Percentiles rank a stretch among this genome's conserved stretches.
phyloP scores from a whole-genome alignment of 139 green algal genomes.

The Micromonas pusilla region DNA sequence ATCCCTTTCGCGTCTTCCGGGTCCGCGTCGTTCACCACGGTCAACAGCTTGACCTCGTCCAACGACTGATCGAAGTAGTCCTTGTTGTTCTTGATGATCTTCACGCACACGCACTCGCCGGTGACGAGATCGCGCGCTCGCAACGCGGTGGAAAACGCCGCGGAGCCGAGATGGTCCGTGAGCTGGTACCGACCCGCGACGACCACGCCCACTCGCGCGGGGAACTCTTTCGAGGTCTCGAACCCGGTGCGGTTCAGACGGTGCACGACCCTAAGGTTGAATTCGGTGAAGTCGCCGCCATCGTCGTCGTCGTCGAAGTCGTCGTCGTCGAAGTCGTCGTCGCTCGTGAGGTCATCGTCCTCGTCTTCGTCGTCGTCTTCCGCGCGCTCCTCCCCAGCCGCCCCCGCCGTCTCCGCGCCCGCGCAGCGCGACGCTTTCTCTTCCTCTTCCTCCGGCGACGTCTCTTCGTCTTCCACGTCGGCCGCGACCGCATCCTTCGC shows the following conservation, averaged over 20 bases:
- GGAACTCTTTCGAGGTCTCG: slow-evolving; percentile 85
- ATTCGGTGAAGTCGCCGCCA: slow-evolving; percentile 55
- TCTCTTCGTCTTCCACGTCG: no score
- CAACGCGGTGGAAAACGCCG: slow-evolving; percentile 90
- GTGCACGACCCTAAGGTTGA: slow-evolving; percentile 70
- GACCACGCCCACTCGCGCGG: slow-evolving; percentile 69
- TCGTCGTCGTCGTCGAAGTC: not conserved
- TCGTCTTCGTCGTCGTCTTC: not conserved
- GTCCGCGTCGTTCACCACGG: slow-evolving; percentile 77
- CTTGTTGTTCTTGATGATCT: slow-evolving; percentile 98
- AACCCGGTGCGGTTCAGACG: slow-evolving; percentile 72
- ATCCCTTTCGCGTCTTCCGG: slow-evolving; percentile 77
- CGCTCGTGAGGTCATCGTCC: not conserved
- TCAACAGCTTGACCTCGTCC: slow-evolving; percentile 94
- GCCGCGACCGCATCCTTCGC: no score
- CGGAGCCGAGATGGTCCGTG: slow-evolving; percentile 79
- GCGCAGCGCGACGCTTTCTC: no score
- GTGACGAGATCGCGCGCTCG: slow-evolving; percentile 84
- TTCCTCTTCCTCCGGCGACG: no score
- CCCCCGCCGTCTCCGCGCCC: no score
- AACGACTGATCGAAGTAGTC: slow-evolving; percentile 95
- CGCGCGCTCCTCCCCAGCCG: no score
- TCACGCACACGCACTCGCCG: slow-evolving; percentile 74
- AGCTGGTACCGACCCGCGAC: slow-evolving; percentile 83
- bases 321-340: not conserved